These are phyloP conservation scores for Coprinellus aureogranulatus DNA, from an alignment of 768 basidiomycete genomes.

Conservation along the genomic window DNA sequence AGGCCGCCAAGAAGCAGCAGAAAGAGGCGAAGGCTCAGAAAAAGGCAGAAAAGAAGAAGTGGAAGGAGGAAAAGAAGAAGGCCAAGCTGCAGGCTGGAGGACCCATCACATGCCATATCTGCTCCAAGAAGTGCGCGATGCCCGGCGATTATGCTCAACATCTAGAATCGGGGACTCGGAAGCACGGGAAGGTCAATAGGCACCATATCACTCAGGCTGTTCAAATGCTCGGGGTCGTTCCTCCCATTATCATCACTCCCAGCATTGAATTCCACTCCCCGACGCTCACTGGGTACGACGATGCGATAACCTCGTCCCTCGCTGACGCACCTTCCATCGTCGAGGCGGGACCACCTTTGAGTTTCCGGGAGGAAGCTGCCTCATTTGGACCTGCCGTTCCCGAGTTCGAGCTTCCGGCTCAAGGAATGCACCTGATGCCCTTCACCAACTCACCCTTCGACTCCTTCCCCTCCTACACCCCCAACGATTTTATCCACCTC, in stretches of 20 bases:
- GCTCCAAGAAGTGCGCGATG: slow-evolving; percentile 42
- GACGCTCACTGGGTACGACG: too few relatives aligned
- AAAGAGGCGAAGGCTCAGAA: too few relatives aligned
- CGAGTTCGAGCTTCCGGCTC: background rate
- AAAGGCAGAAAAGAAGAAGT: too few relatives aligned
- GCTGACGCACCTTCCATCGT: too few relatives aligned
- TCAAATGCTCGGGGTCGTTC: slow-evolving; percentile 49
- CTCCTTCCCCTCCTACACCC: background rate
- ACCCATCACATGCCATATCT: slow-evolving; percentile 31
- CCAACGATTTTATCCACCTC: slow-evolving; percentile 6
- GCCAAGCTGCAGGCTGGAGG: slow-evolving; percentile 39
- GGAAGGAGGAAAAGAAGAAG: slow-evolving; percentile 34
- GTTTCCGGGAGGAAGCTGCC: too few relatives aligned
- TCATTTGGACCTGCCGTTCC: too few relatives aligned
- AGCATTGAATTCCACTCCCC: slow-evolving; percentile 32
- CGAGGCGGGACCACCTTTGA: too few relatives aligned
- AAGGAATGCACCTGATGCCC: background rate
- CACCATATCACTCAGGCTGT: slow-evolving; percentile 42
- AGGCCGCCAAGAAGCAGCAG: too few relatives aligned
- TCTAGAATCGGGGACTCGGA: slow-evolving; percentile 58
- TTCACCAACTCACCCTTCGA: background rate
- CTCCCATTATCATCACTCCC: slow-evolving; percentile 43
- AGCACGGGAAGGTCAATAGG: slow-evolving; percentile 31
- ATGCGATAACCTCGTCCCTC: too few relatives aligned
- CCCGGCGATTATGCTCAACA: slow-evolving; percentile 57